These are phyloP conservation scores for Neonectria hederae DNA, from an alignment of 2,329 filamentous ascomycete genomes.

Conservation along the genomic window DNA sequence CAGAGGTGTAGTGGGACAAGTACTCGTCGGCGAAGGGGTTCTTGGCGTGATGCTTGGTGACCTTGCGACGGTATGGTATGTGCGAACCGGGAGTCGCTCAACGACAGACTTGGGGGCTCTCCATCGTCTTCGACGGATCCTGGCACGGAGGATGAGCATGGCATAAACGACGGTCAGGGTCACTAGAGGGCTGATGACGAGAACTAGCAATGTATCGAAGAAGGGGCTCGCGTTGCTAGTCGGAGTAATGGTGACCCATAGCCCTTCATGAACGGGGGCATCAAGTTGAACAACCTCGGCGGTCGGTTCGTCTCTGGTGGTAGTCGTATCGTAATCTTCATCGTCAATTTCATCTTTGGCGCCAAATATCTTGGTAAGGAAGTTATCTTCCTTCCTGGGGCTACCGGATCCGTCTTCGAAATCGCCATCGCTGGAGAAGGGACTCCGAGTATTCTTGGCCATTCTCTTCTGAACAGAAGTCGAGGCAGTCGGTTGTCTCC, in stretches of 20 bases:
- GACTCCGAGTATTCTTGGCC: constrained; percentile 28
- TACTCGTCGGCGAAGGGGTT: constrained; percentile 69
- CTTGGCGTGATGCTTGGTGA: constrained; percentile 65
- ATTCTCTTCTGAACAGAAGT: constrained; percentile 10
- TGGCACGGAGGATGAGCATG: constrained; percentile 84
- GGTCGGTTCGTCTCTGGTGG: constrained; percentile 34
- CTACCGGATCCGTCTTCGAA: constrained; percentile 7
- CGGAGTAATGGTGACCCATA: constrained; percentile 97
- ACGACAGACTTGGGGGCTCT: constrained; percentile 97
- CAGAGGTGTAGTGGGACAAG: constrained; percentile 82
- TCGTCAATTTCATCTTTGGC: constrained; percentile 39
- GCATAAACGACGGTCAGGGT: constrained; percentile 94
- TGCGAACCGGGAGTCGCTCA: constrained; percentile 91
- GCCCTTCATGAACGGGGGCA: constrained; percentile 66
- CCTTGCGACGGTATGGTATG: constrained; percentile 84
- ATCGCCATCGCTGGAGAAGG: constrained; percentile 25
- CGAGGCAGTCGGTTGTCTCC: constrained; percentile 3
- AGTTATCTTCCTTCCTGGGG: constrained; percentile 27
- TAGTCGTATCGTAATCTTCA: constrained; percentile 38
- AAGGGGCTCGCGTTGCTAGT: constrained; percentile 91
- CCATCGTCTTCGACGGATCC: constrained; percentile 90
- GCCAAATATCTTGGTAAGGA: constrained; percentile 31
- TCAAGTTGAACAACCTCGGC: constrained; percentile 33
- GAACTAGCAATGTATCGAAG: constrained; percentile 93
- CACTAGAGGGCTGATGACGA: constrained; percentile 93